phyloP scores from a whole-genome alignment of 2,329 filamentous ascomycete genomes.

The Paramyrothecium sp. region DNA sequence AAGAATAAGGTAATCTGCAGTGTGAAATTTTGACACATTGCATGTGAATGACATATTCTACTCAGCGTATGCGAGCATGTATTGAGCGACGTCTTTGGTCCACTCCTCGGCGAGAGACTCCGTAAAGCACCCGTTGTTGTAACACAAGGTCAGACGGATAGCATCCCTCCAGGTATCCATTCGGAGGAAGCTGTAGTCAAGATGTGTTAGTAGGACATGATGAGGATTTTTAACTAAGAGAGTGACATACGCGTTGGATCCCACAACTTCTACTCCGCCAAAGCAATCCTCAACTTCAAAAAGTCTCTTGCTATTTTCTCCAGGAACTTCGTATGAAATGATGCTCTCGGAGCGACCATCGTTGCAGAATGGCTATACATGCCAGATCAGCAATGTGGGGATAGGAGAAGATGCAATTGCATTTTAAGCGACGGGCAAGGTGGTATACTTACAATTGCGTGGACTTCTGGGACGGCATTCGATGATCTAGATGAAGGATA shows the following conservation, averaged over 20 bases:
- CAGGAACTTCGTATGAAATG: background rate
- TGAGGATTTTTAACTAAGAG: too few species aligned
- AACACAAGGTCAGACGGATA: background rate
- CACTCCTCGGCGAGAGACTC: background rate
- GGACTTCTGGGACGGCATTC: background rate
- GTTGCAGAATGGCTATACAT: slow-evolving; percentile 1
- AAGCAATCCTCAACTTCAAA: slow-evolving; percentile 1
- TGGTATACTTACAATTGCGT: background rate
- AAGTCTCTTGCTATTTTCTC: background rate
- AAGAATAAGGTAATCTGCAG: too few species aligned
- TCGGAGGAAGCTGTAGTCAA: background rate
- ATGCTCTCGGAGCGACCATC: slow-evolving; percentile 3
- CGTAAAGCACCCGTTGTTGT: slow-evolving; percentile 1
- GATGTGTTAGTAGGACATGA: too few species aligned
- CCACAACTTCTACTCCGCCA: background rate
- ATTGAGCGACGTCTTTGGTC: background rate
- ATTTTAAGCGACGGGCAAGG: background rate
- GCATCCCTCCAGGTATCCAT: slow-evolving; percentile 1
- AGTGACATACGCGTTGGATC: background rate
- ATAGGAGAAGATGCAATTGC: background rate
- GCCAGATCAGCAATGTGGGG: background rate
- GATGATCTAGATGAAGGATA: background rate
- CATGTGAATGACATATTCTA: background rate
- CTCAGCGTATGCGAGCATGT: background rate
- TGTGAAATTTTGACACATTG: too few species aligned